Base-by-base conservation (phyloP, 208 protist genomes). In the Leishmania tropica region DNA sequence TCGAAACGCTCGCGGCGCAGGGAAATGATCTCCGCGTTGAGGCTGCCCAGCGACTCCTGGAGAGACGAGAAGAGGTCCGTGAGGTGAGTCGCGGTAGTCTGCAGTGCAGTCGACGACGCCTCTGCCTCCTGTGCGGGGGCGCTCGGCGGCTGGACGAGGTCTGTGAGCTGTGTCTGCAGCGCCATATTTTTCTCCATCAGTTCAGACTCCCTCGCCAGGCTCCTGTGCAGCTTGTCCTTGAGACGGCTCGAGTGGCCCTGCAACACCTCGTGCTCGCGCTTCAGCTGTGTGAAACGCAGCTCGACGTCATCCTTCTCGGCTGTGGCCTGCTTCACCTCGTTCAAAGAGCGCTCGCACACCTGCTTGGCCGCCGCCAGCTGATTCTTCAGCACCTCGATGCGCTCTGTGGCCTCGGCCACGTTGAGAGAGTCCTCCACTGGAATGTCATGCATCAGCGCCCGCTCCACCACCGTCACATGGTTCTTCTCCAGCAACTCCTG, bases 401-500 rank as follows among this genome's bases (percentile, higher is more conserved):
- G 87, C 81, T 94, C 90, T 28, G 87, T 81, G 2, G 91, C 92
- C 83, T 97, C 94, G 0, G 87, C 90, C 31, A 89, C 89, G 73
- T 93, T 90, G 58, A 95, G 62, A 3, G 90, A 84, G 81, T 96
- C 88, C 78, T 94, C 92, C 28, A 89, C 89, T 4, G 90, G 82
- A 1, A 95, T 88, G 8, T 95, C 89, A 65, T 96, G 92, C 88
- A 93, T 90, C 68, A 95, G 68, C 35, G 88, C 90, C 31, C 89
- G 86, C 83, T 96, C 92, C 51, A 95, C 85, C 31, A 94, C 86
- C 15, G 88, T 87, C 15, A 97, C 84, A 70, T 93, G 88, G 83
- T 96, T 89, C 80, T 89, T 88, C 51, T 96, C 88, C 47, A 97
- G 94, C n/a, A 96, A 64, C 15, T 84, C 85, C 31, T 89, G 84